Evolutionary conservation across 1,284 basidiomycete genomes (phyloP).

Genomic region (Ceratobasidium sp.): DNA sequence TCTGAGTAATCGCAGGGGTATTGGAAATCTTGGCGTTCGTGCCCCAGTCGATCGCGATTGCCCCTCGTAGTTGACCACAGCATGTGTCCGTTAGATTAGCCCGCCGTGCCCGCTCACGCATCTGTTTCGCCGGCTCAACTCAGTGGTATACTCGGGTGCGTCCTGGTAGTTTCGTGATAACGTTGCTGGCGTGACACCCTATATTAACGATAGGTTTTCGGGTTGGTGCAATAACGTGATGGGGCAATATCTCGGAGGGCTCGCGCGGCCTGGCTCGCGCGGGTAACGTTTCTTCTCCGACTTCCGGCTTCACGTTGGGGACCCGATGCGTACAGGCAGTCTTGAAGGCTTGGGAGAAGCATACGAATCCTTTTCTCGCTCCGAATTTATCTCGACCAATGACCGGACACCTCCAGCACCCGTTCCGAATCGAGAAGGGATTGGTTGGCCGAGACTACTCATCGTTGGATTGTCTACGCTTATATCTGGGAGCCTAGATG

Average conservation of each 20-base stretch:
- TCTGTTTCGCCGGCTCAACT: too few species aligned
- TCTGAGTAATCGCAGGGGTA: too few species aligned
- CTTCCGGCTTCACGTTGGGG: slow-evolving; percentile 18
- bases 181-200: too few species aligned
- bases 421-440: slow-evolving; percentile 43
- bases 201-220: slow-evolving; percentile 11
- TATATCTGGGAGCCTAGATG: slow-evolving; percentile 42
- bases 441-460: slow-evolving; percentile 36
- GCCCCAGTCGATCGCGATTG: too few species aligned
- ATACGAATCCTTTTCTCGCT: slow-evolving; percentile 60
- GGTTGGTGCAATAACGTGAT: slow-evolving; percentile 20
- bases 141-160: too few species aligned
- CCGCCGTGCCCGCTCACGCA: too few species aligned
- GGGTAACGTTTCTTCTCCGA: slow-evolving; percentile 8
- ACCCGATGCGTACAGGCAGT: slow-evolving; percentile 46
- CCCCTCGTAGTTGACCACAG: too few species aligned
- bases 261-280: slow-evolving; percentile 49
- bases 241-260: slow-evolving; percentile 67
- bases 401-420: slow-evolving; percentile 53
- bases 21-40: too few species aligned
- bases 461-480: slow-evolving; percentile 16
- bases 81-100: too few species aligned
- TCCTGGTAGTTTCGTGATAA: too few species aligned
- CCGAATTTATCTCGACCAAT: slow-evolving; percentile 80
- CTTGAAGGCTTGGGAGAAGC: slow-evolving; percentile 42